Base-by-base conservation (phyloP, 1,284 basidiomycete genomes). In the Cryptococcus wingfieldii region DNA sequence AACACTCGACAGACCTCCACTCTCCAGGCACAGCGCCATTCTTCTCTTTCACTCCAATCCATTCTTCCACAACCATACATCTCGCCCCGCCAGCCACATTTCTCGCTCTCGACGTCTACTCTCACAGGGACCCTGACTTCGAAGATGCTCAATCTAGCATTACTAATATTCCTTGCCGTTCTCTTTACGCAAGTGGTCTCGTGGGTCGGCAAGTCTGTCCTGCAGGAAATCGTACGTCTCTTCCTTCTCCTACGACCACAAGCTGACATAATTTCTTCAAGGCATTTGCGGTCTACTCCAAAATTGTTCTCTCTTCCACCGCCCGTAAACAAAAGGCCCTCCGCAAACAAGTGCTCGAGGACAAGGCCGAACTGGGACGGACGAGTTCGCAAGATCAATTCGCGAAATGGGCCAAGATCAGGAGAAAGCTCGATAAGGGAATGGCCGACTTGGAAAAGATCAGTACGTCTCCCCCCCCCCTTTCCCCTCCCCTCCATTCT, bases 331-430 rank as follows among this genome's bases (percentile, higher is more conserved):
- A 90, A 70, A 80, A 81, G 28, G 74, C 80, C 52, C 83, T 96
- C 60, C 90, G 91, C 75, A 79, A 82, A 23, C 86, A 89, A 59
- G 83, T 96, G 25, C 79, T 95, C 42, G 74, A 80, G 34, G 86
- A 85, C 50, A 94, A 95, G 79, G 83, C 88, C 39, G 89, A 97
- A 72, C 83, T 98, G 9, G 78, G 87, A 56, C 85, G 86, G 69
- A 98, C 94, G 31, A 92, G 89, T 66, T 89, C 91, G 13, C 95
- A 98, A 74, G 95, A 98, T 72, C 89, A 98, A 72, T 98, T 99
- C 75, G 90, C 94, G 16, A 98, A 93, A 78, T 98, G 96, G 96
- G 95, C 95, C 45, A 95, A 93, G 79, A 78, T 98, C 67, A 80
- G 89, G 67, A 79, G 96, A 61, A 89, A 84, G 64, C 85, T 97